Evolutionary conservation across 1,284 basidiomycete species (phyloP).

Genomic region (Baeospora myosura): DNA sequence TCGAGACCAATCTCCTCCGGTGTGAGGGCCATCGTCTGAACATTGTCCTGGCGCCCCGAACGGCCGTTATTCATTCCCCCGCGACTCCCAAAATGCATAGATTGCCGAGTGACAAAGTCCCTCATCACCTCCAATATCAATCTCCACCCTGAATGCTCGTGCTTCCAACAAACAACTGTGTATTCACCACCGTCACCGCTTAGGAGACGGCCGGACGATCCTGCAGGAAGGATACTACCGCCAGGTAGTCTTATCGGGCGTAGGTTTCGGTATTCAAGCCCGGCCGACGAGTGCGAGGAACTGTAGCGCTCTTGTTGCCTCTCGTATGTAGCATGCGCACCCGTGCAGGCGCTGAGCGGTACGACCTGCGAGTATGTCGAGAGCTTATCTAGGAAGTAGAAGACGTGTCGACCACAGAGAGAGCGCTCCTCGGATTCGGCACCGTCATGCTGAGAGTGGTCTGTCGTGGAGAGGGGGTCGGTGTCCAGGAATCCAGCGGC

Average conservation of each 20-base stretch:
- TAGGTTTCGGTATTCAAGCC: constrained; percentile 58
- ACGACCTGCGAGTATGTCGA: constrained; percentile 72
- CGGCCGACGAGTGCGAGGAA: constrained; percentile 39
- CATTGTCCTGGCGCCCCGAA: constrained; percentile 33
- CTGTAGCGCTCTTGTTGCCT: constrained; percentile 55
- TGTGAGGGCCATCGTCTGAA: constrained; percentile 37
- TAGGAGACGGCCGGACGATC: constrained; percentile 64
- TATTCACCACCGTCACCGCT: constrained; percentile 66
- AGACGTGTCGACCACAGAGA: constrained; percentile 59
- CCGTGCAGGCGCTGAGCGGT: constrained; percentile 48
- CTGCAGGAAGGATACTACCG: constrained; percentile 58
- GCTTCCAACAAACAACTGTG: constrained; percentile 75
- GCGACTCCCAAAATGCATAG: constrained; percentile 29
- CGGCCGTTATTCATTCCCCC: constrained; percentile 44
- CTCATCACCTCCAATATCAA: constrained; percentile 71
- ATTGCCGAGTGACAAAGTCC: constrained; percentile 56
- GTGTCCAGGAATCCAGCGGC: constrained; percentile 64
- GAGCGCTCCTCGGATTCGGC: constrained; percentile 35
- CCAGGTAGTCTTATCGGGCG: constrained; percentile 70
- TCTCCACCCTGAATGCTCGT: constrained; percentile 77
- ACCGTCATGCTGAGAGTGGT: constrained; percentile 32
- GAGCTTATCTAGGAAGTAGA: constrained; percentile 67
- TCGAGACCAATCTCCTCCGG: constrained; percentile 69
- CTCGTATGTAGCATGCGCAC: constrained; percentile 64
- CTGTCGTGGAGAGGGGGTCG: constrained; percentile 50